Conservation (phyloP, 345 rosid genomes). For the Microthlaspi erraticum region DNA sequence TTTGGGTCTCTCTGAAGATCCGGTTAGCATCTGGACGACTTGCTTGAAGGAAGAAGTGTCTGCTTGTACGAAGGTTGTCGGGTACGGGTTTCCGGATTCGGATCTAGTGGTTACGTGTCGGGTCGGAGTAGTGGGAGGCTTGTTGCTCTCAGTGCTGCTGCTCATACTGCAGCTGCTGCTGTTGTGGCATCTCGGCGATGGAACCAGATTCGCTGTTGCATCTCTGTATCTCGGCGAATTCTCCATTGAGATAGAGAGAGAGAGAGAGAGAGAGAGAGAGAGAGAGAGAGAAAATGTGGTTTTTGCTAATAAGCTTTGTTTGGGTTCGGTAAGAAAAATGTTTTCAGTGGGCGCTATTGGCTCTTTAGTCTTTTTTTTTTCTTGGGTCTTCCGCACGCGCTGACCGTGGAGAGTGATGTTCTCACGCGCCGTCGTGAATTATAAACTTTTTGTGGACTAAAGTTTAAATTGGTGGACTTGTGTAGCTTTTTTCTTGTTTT, state of each 20-base stretch:
- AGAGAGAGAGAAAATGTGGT: not conserved
- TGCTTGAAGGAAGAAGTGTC: conserved; percentile 93
- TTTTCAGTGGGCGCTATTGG: conserved; percentile 57
- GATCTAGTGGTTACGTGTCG: conserved; percentile 76
- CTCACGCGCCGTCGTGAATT: conserved; percentile 43
- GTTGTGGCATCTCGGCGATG: conserved; percentile 58
- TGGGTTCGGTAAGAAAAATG: conserved; percentile 64
- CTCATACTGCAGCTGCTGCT: conserved; percentile 45
- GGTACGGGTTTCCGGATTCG: conserved; percentile 83
- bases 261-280: not conserved
- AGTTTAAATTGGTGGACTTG: not conserved
- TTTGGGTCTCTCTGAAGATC: conserved; percentile 69
- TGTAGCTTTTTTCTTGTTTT: not conserved
- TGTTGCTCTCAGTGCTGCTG: conserved; percentile 41
- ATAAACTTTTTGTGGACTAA: no score
- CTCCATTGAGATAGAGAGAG: conserved; percentile 59
- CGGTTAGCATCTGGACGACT: conserved; percentile 98
- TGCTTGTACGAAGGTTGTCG: conserved; percentile 97
- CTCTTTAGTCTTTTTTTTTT: conserved; percentile 29
- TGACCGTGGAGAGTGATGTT: not conserved
- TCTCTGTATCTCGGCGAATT: conserved; percentile 56
- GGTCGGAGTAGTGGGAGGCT: conserved; percentile 47
- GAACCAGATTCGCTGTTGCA: conserved; percentile 43
- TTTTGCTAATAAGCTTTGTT: conserved; percentile 28
- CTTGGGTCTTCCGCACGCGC: conserved; percentile 21